Conservation (phyloP, 305 asterid species). For the Fraxinus ornus region DNA sequence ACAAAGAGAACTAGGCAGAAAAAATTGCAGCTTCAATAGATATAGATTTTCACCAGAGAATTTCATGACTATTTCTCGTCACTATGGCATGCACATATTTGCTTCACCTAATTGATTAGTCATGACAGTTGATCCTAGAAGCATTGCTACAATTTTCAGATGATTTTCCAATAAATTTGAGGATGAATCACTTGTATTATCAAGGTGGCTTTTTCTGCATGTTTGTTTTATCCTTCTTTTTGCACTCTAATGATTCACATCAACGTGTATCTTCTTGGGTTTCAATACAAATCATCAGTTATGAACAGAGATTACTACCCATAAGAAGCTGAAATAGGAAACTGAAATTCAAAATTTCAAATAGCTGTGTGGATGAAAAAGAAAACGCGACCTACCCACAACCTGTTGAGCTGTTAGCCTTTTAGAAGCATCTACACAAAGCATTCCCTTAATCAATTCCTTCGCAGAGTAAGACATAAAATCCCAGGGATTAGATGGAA, state of each 20-base stretch:
- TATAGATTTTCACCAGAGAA: not conserved
- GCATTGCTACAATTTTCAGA: not conserved
- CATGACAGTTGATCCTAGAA: not conserved
- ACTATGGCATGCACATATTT: not conserved
- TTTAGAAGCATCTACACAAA: constrained; percentile 53
- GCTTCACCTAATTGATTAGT: not conserved
- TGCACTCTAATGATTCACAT: not conserved
- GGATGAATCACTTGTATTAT: not conserved
- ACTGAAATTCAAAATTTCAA: not conserved
- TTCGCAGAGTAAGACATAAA: constrained; percentile 55
- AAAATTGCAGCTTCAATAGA: not conserved
- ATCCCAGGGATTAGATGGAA: constrained; percentile 60
- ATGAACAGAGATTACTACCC: not conserved
- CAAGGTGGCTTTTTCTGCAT: not conserved
- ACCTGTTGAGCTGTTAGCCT: constrained; percentile 70
- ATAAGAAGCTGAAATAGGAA: not conserved
- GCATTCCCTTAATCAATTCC: constrained; percentile 67
- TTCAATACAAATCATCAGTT: not conserved
- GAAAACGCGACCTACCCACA: constrained; percentile 41
- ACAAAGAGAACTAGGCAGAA: not conserved
- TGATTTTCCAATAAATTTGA: not conserved
- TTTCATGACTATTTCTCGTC: not conserved
- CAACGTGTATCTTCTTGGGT: not conserved
- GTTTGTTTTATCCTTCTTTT: not conserved
- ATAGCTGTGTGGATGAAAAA: constrained; percentile 1